Percentiles rank a stretch among this genome's conserved stretches.
These are phyloP conservation scores for Pleurostoma richardsiae DNA, from an alignment of 2,329 filamentous ascomycete genomes.

Conservation along the genomic window DNA sequence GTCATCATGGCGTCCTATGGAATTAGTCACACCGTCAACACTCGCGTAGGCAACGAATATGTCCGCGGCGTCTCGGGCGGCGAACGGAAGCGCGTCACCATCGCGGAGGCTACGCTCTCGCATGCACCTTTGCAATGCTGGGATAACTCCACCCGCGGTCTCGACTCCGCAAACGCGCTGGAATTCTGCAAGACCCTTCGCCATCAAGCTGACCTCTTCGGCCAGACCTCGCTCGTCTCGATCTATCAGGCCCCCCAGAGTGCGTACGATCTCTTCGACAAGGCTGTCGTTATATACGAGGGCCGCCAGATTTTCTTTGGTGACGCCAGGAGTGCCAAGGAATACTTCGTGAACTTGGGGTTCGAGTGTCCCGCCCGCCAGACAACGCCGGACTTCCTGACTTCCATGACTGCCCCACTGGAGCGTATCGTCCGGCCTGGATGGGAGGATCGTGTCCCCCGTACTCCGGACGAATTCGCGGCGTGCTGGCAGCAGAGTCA, in stretches of 20 bases:
- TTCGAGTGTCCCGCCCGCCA: conserved; percentile 62
- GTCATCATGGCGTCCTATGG: conserved; percentile 65
- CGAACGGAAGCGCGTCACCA: background rate
- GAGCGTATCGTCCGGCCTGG: conserved; percentile 37
- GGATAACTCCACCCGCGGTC: background rate
- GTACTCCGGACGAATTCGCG: conserved; percentile 18
- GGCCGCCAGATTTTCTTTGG: conserved; percentile 72
- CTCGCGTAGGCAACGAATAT: background rate
- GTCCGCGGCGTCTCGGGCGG: background rate
- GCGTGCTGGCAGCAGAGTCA: conserved; percentile 11
- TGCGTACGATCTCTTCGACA: conserved; percentile 64
- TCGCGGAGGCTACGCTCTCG: background rate
- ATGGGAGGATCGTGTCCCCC: background rate
- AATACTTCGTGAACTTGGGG: conserved; percentile 63
- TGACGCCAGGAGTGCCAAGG: conserved; percentile 48
- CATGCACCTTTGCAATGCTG: background rate
- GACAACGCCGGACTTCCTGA: conserved; percentile 65
- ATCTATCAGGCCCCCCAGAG: conserved; percentile 1
- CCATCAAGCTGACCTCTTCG: background rate
- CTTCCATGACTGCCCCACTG: conserved; percentile 58
- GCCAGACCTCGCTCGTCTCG: background rate
- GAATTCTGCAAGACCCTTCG: conserved; percentile 1
- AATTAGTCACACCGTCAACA: background rate
- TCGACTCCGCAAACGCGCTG: background rate
- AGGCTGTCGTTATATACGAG: conserved; percentile 67